Evolutionary conservation across 345 rosid genomes (phyloP).

Genomic region (Salix koriyanagi): DNA sequence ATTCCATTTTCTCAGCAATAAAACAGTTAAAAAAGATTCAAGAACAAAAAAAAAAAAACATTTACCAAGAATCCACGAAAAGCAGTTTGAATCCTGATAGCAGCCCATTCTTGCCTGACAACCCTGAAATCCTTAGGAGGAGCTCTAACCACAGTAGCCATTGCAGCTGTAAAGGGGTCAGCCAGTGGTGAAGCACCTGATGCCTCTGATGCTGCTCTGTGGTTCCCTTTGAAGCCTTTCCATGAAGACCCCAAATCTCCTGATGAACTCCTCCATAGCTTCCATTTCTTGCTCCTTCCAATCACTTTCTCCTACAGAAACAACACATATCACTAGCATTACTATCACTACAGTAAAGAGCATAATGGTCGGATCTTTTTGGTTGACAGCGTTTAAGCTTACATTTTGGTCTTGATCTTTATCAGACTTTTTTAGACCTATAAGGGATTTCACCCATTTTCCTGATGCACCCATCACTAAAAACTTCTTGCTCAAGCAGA

Average conservation of each 20-base stretch:
- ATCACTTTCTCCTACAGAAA: conserved; percentile 37
- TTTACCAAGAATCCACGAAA: conserved; percentile 88
- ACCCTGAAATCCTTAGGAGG: conserved; percentile 81
- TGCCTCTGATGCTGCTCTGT: conserved; percentile 45
- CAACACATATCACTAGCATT: background rate
- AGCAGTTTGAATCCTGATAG: conserved; percentile 86
- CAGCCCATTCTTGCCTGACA: conserved; percentile 85
- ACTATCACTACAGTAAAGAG: background rate
- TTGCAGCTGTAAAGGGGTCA: conserved; percentile 61
- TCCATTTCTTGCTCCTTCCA: conserved; percentile 75
- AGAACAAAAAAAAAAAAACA: background rate
- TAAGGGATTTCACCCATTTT: conserved; percentile 82
- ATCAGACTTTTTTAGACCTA: conserved; percentile 63
- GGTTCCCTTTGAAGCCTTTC: conserved; percentile 54
- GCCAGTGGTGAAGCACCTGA: conserved; percentile 40
- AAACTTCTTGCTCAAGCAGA: background rate
- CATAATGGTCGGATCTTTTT: background rate
- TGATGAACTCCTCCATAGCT: conserved; percentile 69
- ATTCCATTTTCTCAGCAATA: background rate
- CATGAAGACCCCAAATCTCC: conserved; percentile 55
- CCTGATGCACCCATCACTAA: conserved; percentile 85
- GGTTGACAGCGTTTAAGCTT: conserved; percentile 7
- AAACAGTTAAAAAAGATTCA: background rate
- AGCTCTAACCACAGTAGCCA: conserved; percentile 77
- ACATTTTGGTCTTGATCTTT: conserved; percentile 49